phyloP scores from a whole-genome alignment of 73 alveolate genomes.

The Loxodes magnus region DNA sequence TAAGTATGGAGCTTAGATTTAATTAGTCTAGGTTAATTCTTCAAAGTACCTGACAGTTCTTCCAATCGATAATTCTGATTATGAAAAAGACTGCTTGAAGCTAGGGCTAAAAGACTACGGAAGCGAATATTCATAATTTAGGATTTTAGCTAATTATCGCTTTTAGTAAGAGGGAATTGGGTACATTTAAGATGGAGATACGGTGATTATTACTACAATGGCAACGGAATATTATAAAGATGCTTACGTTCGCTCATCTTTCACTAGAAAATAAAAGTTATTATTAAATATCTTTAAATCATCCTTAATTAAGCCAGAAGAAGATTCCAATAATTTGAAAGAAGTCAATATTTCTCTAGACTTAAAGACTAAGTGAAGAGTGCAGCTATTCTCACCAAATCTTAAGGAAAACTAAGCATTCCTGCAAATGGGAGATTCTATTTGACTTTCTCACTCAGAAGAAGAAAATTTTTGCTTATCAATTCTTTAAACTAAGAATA shows the following conservation, averaged over 20 bases:
- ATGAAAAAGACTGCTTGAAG: constrained; percentile 6
- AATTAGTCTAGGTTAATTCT: background rate
- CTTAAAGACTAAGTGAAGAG: constrained; percentile 1
- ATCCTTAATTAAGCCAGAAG: too few species aligned
- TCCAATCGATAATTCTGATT: background rate
- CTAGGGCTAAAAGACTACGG: constrained; percentile 2
- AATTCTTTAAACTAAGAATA: too few species aligned
- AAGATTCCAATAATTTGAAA: too few species aligned
- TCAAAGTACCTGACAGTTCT: background rate
- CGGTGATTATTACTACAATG: too few species aligned
- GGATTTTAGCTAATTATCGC: background rate
- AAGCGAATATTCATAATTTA: constrained; percentile 1
- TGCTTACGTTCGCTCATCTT: too few species aligned
- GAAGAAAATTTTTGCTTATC: too few species aligned
- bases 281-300: too few species aligned
- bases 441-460: too few species aligned
- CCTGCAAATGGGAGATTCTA: too few species aligned
- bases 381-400: background rate
- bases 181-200: too few species aligned
- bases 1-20: constrained; percentile 2
- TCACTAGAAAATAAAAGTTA: too few species aligned
- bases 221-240: too few species aligned
- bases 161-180: constrained; percentile 13
- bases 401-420: background rate
- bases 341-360: constrained; percentile 13